Evolutionary conservation across 176 grass and related monocot species (phyloP), one percentile per base, ranked within the genome.

Genomic region (Oryza nivara): DNA sequence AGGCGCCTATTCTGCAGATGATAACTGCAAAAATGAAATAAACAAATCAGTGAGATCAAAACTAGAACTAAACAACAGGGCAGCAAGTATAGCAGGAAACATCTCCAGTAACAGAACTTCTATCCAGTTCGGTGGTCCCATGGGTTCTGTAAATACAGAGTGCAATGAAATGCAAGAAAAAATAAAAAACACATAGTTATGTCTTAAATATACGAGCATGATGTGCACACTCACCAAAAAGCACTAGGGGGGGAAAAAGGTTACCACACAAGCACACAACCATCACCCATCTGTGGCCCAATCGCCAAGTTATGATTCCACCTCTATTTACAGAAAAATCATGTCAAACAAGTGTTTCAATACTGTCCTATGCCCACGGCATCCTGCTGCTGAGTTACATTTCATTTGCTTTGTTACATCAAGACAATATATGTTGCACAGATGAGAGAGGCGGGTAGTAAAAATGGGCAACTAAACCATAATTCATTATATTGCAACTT

Each of bases 401-500:
- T 54, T 44, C 45, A n/a, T 73, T 84, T 46, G 3, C 60, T 73
- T 22, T 70, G 71, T 63, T 51, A 80, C 82, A 81, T 75, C 22
- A 77, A 20, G 25, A 64, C 7, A 74, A 51, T 5, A 51, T 5
- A 52, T 19, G 46, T 46, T 10, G 15, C 22, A 34, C 61, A 63
- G 6, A 47, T 25, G 61, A 2, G 19, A 1, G 17, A 8, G 12
- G 22, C 8, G 25, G 34, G 10, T 8, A 23, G 58, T 58, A 20
- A 58, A 58, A 52, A 61, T 73, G 75, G 23, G n/a, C 67, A 67
- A 78, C 45, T 77, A 66, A 90, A 90, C 30, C 77, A 82, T 80
- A 88, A 82, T 88, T 80, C 71, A 87, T 88, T 87, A 91, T 88
- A 91, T 89, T 75, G 73, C 84, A 87, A 78, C 78, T 81, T 85